Base-by-base conservation (phyloP, 2,329 filamentous ascomycete genomes). In the Botrytis galanthina region DNA sequence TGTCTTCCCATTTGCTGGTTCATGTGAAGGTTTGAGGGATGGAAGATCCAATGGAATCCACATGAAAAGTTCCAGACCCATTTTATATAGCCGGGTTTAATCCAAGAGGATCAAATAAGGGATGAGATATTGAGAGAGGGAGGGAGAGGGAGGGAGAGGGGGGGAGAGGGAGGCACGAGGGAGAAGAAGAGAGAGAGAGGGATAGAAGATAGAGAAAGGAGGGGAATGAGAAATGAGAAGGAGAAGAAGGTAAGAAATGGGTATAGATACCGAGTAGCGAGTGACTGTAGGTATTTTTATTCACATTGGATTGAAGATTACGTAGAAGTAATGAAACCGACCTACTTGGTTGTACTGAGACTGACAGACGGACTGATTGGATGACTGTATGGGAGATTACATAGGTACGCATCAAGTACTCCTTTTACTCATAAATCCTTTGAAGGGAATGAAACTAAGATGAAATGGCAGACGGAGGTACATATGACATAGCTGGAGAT, bases 11-110 rank as follows among this genome's bases (percentile, higher is more conserved):
- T 54, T 54, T 16, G 51, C 18, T 54, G 26, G 5, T 7, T 54
- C 51, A 54, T 7, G 16, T 29, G n/a, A 57, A 57, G 51, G 51
- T 57, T 57, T 18, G 51, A 57, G 57, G 9, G 29, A 60, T 32
- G 29, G 57, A 60, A 42, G 60, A 63, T 63, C 46, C 37, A 66
- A 20, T 37, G 44, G 22, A 51, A 66, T 67, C 44, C 63, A 51
- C 29, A 51, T 37, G 1, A 12, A 67, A 39, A 29, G 37, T 26
- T 39, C 18, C 14, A 39, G 46, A 54, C 46, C 46, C 64, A 54
- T 39, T 67, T 67, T 67, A 67, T 54, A 67, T 67, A 12, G 14
- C 26, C 4, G 12, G 32, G 46, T 39, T 54, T 39, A 3, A 54
- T 39, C 9, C 22, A 54, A 39, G 29, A 26, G 63, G 26, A 67